Base-by-base conservation (phyloP, 208 protist species). In the Trypanosoma vivax region DNA sequence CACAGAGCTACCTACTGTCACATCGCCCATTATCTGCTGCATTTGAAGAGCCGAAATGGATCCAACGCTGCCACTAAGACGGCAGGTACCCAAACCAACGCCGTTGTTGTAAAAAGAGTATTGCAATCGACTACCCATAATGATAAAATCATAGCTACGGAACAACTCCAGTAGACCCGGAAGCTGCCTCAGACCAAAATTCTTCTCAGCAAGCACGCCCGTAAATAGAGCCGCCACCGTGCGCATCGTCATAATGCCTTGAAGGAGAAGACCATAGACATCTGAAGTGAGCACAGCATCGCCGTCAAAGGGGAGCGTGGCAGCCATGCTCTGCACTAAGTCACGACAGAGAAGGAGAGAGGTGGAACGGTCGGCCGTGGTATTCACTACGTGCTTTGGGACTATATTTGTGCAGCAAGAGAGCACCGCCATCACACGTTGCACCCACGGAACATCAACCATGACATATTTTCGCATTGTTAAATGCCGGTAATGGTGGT, bases 391-490 rank as follows among this genome's bases (percentile, higher is more conserved):
- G 1, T 50, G 9, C 19, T 11, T 24, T 3, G 27, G 9, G 28
- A 5, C 14, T 13, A 33, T 18, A 24, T 40, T 30, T 19, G 34
- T 48, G 29, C 60, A 66, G 29, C 53, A 69, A 3, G 57, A 45
- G 14, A 76, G 33, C 9, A 60, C 51, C 4, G 30, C 42, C 11
- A 78, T 41, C 5, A 64, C 65, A 30, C 58, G 65, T 5, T 72
- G 69, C 9, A 85, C 51, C 80, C 84, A 88, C 19, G 49, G 45
- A n/a, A 82, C 70, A 61, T 92, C 80, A 2, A 92, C 24, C 21
- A 88, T 41, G 14, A 92, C 58, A 37, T 69, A 43, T 34, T 63
- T 56, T 16, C 71, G 65, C 47, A 88, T 68, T 9, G 38, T 50
- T n/a, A 57, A 47, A 41, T 85, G 79, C 28, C 68, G 61, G 24